These are phyloP conservation scores for Heliamphora pulchella DNA, from an alignment of 179 eudicot genomes.

Conservation along the genomic window DNA sequence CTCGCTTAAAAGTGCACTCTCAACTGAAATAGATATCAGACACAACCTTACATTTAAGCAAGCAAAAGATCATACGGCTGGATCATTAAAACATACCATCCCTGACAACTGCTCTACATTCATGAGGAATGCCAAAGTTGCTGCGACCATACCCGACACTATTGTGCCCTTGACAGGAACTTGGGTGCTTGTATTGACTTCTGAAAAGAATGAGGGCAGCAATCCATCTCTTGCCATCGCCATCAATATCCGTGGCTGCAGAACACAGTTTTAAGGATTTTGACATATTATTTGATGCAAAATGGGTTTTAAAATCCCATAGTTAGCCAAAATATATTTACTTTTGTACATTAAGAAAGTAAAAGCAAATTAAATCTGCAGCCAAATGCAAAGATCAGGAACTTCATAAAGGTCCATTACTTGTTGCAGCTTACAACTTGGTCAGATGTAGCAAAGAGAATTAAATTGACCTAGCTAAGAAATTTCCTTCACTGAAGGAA, in stretches of 20 bases:
- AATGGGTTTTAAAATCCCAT: neutral
- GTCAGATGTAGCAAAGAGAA: too few species aligned
- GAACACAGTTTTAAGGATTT: constrained; percentile 17
- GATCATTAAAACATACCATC: constrained; percentile 51
- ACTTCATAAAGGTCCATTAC: constrained; percentile 9
- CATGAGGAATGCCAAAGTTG: constrained; percentile 73
- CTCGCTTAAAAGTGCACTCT: neutral
- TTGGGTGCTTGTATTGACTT: constrained; percentile 62
- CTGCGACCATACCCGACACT: constrained; percentile 63
- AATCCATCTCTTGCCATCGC: constrained; percentile 98
- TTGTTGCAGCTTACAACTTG: neutral
- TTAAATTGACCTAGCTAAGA: too few species aligned
- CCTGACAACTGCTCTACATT: constrained; percentile 88
- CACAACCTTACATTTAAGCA: neutral
- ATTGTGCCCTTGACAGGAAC: constrained; percentile 88
- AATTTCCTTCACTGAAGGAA: neutral
- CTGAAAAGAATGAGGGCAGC: constrained; percentile 84
- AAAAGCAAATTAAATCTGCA: neutral
- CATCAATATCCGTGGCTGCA: constrained; percentile 91
- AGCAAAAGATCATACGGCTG: constrained; percentile 2
- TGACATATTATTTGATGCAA: neutral
- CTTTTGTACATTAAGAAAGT: neutral
- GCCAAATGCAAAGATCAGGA: neutral
- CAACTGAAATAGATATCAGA: neutral
- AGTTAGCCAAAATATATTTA: neutral